Conservation (phyloP, 805 yeast genomes). For the Candida namnaoensis region DNA sequence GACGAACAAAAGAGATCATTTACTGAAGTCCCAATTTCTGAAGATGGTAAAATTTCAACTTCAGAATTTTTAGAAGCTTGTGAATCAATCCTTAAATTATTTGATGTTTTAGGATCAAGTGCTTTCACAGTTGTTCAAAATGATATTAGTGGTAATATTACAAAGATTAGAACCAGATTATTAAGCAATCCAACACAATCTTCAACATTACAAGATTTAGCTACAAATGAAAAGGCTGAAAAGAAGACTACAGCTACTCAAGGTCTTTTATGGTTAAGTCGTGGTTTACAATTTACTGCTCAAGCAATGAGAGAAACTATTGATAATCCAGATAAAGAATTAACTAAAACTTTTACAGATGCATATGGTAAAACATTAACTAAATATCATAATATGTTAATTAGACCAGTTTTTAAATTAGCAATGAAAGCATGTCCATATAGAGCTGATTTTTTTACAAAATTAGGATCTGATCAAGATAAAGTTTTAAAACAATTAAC, state of each 20-base stretch:
- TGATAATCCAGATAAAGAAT: conserved; percentile 50
- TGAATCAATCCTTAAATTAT: conserved; percentile 73
- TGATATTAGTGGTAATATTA: conserved; percentile 83
- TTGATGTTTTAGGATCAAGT: conserved; percentile 76
- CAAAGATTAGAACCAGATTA: conserved; percentile 60
- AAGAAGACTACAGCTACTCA: conserved; percentile 75
- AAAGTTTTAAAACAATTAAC: conserved; percentile 57
- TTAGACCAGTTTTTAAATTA: conserved; percentile 81
- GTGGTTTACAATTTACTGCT: conserved; percentile 89
- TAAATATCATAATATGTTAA: conserved; percentile 72
- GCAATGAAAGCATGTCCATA: conserved; percentile 96
- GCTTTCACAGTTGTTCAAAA: conserved; percentile 81
- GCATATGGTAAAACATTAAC: conserved; percentile 78
- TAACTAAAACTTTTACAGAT: conserved; percentile 70
- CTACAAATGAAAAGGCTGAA: conserved; percentile 60
- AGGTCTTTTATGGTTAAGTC: conserved; percentile 78
- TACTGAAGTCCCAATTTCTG: conserved; percentile 59
- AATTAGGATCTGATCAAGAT: conserved; percentile 69
- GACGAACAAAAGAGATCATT: conserved; percentile 71
- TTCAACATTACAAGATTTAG: conserved; percentile 69
- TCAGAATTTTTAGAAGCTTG: conserved; percentile 74
- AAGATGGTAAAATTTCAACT: conserved; percentile 59
- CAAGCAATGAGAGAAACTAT: conserved; percentile 78
- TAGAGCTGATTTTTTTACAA: conserved; percentile 74
- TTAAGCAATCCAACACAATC: conserved; percentile 55